phyloP scores from a whole-genome alignment of 1,284 basidiomycete species.

The Entoloma clypeatum region DNA sequence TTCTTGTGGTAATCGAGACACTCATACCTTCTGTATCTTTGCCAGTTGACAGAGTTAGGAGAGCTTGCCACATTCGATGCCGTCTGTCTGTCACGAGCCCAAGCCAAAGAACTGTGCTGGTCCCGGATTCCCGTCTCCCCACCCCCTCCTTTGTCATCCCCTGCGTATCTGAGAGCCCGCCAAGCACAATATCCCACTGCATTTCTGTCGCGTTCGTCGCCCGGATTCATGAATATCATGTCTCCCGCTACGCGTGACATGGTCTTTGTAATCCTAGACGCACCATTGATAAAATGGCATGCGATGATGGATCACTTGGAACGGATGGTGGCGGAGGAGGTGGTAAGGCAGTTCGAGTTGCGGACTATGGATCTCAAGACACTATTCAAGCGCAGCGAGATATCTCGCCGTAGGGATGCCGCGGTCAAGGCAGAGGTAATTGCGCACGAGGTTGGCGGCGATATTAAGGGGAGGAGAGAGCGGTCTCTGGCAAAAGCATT shows the following conservation, averaged over 20 bases:
- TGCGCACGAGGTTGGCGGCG: too few species aligned
- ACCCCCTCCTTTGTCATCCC: conserved; percentile 19
- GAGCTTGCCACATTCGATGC: conserved; percentile 37
- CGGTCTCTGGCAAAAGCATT: too few species aligned
- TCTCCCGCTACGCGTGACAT: conserved; percentile 18
- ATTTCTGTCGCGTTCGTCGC: conserved; percentile 11
- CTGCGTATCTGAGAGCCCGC: conserved; percentile 28
- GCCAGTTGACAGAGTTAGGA: conserved; percentile 39
- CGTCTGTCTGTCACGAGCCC: conserved; percentile 33
- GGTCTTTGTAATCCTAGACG: conserved; percentile 14
- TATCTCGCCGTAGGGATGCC: too few species aligned
- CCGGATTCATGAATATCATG: conserved; percentile 18
- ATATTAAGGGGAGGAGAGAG: too few species aligned
- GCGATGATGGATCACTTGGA: conserved; percentile 19
- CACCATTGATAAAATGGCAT: conserved; percentile 19
- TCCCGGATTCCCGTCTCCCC: conserved; percentile 21
- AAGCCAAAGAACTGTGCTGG: conserved; percentile 31
- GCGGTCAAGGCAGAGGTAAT: too few species aligned
- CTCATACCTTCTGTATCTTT: conserved; percentile 7
- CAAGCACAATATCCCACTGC: conserved; percentile 34
- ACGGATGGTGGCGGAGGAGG: conserved; percentile 14
- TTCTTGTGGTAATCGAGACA: background rate
- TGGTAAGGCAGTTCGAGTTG: conserved; percentile 16
- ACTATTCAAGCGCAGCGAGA: too few species aligned
- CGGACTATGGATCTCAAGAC: conserved; percentile 16